Base-by-base conservation (phyloP, 2,329 filamentous ascomycete genomes). In the Xylaria digitata region DNA sequence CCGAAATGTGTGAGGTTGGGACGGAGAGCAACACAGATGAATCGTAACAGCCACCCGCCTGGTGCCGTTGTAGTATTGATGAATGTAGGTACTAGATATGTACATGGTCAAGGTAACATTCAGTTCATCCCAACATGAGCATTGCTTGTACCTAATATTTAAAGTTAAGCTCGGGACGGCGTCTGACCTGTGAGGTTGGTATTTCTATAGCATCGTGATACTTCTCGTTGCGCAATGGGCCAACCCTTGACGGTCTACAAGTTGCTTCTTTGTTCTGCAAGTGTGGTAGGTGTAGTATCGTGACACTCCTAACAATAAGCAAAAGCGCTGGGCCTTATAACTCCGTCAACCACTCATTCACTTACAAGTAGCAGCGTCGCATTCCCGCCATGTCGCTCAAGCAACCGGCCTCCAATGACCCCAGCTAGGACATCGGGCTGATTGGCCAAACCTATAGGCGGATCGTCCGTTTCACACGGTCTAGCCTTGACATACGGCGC, bases 281-380 rank as follows among this genome's bases (percentile, higher is more conserved):
- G 37, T 40, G 37, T 40, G 37, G 13, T 40, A 15, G 13, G 37
- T 40, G 37, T 40, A 40, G 13, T 40, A 40, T 15, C 37, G 37
- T 40, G 37, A 40, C 37, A 40, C 37, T 15, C 23, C 50, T 6
- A 17, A 46, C 6, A 55, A 61, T 50, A 43, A 49, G 34, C 55
- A 54, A 34, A 32, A 8, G 53, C 19, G 17, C 32, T 15, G 21
- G 13, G 43, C 13, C 43, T 56, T 59, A 52, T 55, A 52, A 26
- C 32, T 45, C 61, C 32, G 11, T 48, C 53, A 55, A 17, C 66
- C 66, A 68, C 42, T 62, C 66, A 63, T 57, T 23, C 23, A 34
- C 23, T 42, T 66, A 42, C 66, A 68, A 66, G 66, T 68, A 57
- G 54, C 59, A 63, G 63, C 37, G 63, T 66, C 23, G 43, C 50